Percentiles rank a stretch among this genome's conserved stretches.
Conservation (phyloP, 148 eudicot species). For the Fallopia convolvulus region DNA sequence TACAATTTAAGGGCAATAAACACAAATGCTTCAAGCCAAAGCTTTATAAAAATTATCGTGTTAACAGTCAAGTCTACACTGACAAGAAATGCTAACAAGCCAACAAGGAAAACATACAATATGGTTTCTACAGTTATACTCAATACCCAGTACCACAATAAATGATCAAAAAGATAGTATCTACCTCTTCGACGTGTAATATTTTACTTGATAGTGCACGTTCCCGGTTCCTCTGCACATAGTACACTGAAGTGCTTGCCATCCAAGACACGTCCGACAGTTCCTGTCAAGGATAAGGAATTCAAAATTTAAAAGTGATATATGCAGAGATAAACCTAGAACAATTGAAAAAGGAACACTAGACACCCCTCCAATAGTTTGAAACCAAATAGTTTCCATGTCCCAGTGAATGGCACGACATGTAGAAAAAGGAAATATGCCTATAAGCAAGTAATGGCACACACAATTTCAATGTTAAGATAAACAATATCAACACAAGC, state of each 20-base stretch:
- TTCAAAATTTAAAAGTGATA: neutral
- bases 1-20: neutral
- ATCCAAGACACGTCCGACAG: conserved; percentile 75
- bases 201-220: conserved; percentile 82
- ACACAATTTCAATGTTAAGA: neutral
- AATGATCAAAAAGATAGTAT: conserved; percentile 7
- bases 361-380: neutral
- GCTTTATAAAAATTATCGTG: neutral
- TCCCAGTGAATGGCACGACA: neutral
- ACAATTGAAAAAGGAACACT: neutral
- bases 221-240: conserved; percentile 84
- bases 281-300: conserved; percentile 36
- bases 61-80: neutral
- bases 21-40: neutral
- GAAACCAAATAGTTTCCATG: neutral
- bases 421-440: neutral
- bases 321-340: neutral
- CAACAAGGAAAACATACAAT: neutral
- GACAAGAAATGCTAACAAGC: neutral
- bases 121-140: neutral
- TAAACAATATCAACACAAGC: neutral
- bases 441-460: neutral
- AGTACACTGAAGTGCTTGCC: conserved; percentile 88
- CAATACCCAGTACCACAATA: neutral
- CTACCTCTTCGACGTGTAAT: conserved; percentile 58